phyloP scores from a whole-genome alignment of 176 grass and related monocot species.

The Cenchrus fungigraminus region DNA sequence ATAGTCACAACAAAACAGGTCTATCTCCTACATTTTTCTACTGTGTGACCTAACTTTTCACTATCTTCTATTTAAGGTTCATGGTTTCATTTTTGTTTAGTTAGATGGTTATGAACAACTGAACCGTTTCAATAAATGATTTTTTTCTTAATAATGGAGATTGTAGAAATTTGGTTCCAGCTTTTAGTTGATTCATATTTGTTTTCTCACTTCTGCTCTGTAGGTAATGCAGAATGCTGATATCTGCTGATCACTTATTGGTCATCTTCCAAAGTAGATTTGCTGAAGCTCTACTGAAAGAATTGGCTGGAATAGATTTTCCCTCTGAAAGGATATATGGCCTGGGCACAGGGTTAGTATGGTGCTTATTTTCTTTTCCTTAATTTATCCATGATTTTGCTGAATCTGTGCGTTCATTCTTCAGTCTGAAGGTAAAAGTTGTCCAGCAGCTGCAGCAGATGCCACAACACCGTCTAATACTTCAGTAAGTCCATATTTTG shows the following conservation, averaged over 20 bases:
- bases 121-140: background rate
- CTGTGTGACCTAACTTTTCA: slow-evolving; percentile 1
- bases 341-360: slow-evolving; percentile 81
- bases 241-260: background rate
- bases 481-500: slow-evolving; percentile 67
- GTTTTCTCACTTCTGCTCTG: background rate
- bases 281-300: slow-evolving; percentile 78
- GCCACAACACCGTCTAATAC: slow-evolving; percentile 65
- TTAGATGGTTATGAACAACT: slow-evolving; percentile 28
- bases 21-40: background rate
- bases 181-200: slow-evolving; percentile 15
- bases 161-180: background rate
- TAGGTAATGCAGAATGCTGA: background rate
- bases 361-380: slow-evolving; percentile 4
- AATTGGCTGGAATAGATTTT: slow-evolving; percentile 77
- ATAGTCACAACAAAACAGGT: slow-evolving; percentile 99
- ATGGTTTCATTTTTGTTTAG: slow-evolving; percentile 9
- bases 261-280: slow-evolving; percentile 69
- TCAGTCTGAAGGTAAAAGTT: slow-evolving; percentile 86
- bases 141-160: background rate
- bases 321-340: slow-evolving; percentile 91
- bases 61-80: background rate
- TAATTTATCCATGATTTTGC: slow-evolving; percentile 3
- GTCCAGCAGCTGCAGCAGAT: slow-evolving; percentile 80
- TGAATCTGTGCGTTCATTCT: slow-evolving; percentile 39